phyloP scores from a whole-genome alignment of 2,329 filamentous ascomycete genomes.

The Daldinia sp. region DNA sequence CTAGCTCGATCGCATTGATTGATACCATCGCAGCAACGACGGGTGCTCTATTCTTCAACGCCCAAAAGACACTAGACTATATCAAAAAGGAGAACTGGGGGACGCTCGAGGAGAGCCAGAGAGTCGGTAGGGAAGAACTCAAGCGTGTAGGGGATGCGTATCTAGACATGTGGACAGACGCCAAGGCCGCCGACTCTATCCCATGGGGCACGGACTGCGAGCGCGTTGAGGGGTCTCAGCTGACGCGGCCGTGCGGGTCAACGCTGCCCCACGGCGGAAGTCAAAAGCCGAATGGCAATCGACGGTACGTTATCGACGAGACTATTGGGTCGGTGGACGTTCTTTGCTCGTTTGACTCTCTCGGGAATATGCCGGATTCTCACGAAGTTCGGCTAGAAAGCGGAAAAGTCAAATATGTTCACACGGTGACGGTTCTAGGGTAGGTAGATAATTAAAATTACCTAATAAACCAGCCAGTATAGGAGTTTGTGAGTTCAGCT shows the following conservation, averaged over 20 bases:
- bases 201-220: constrained; percentile 50
- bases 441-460: not conserved
- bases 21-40: constrained; percentile 50
- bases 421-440: constrained; percentile 47
- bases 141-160: constrained; percentile 49
- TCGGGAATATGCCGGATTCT: constrained; percentile 47
- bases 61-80: constrained; percentile 45
- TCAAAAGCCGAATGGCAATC: constrained; percentile 43
- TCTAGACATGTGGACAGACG: constrained; percentile 51
- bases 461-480: too few species aligned
- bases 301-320: constrained; percentile 51
- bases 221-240: constrained; percentile 47
- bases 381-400: constrained; percentile 48
- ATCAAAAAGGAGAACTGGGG: constrained; percentile 48
- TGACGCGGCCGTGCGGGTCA: constrained; percentile 46
- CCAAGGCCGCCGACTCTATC: constrained; percentile 46
- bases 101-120: constrained; percentile 38
- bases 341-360: constrained; percentile 48
- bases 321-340: constrained; percentile 48
- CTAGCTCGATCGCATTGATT: constrained; percentile 43
- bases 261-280: constrained; percentile 46
- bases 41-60: constrained; percentile 50
- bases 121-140: constrained; percentile 45
- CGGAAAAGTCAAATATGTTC: constrained; percentile 50
- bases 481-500: too few species aligned